A percentile compares a stretch with the other conserved stretches of the same genome.
These are phyloP conservation scores for Sugiyamaella xylanicola DNA, from an alignment of 1,139 yeast genomes.

Conservation along the genomic window DNA sequence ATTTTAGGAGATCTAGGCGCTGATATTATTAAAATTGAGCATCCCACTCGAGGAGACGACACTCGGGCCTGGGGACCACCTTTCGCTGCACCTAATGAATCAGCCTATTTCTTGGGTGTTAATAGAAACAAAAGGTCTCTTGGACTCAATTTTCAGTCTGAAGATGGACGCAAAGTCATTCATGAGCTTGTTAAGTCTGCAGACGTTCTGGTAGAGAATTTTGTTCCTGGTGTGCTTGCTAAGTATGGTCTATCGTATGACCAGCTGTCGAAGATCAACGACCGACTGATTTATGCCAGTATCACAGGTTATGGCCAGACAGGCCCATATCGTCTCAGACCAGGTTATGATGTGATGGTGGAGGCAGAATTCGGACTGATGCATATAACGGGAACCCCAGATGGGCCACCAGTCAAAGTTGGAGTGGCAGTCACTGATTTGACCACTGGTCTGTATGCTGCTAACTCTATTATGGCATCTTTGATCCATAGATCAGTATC, in stretches of 20 bases:
- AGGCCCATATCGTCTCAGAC: constrained; percentile 44
- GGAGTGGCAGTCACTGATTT: constrained; percentile 50
- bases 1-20: constrained; percentile 49
- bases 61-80: constrained; percentile 52
- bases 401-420: constrained; percentile 48
- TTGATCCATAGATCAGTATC: constrained; percentile 41
- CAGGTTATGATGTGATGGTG: constrained; percentile 51
- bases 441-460: constrained; percentile 48
- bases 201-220: constrained; percentile 49
- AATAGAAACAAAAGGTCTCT: constrained; percentile 47
- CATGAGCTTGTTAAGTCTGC: constrained; percentile 38
- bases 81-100: constrained; percentile 43
- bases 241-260: constrained; percentile 45
- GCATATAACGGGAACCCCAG: constrained; percentile 49
- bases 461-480: constrained; percentile 46
- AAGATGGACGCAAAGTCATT: constrained; percentile 42
- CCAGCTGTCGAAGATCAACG: constrained; percentile 36
- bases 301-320: constrained; percentile 48
- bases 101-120: constrained; percentile 46
- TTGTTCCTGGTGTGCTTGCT: constrained; percentile 45
- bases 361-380: constrained; percentile 50
- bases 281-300: constrained; percentile 43
- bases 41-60: constrained; percentile 49
- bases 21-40: constrained; percentile 48
- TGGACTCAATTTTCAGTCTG: constrained; percentile 44